Percentiles rank a stretch among this genome's conserved stretches.
Evolutionary conservation across 2,329 filamentous ascomycete species (phyloP).

Genomic region (Raffaelea albimanens): DNA sequence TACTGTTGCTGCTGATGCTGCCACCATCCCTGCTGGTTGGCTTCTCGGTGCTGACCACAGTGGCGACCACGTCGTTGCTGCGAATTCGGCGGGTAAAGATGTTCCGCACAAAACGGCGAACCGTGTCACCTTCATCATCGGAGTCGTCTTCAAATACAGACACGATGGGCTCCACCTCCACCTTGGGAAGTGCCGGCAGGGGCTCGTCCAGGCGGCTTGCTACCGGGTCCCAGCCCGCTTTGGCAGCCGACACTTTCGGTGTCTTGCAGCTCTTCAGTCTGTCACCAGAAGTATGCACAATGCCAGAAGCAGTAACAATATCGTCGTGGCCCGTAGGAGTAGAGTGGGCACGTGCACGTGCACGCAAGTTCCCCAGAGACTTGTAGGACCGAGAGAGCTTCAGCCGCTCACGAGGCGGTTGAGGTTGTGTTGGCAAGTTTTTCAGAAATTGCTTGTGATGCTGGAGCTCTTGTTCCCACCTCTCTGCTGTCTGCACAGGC

Average conservation of each 20-base stretch:
- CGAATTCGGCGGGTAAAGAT: slow-evolving; percentile 10
- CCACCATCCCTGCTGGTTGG: background rate
- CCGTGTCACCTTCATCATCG: slow-evolving; percentile 11
- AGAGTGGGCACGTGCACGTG: slow-evolving; percentile 6
- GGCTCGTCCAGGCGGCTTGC: background rate
- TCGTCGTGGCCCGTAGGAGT: background rate
- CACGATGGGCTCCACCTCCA: background rate
- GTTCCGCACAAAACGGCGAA: slow-evolving; percentile 12
- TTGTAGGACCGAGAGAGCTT: slow-evolving; percentile 7
- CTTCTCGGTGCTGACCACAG: background rate
- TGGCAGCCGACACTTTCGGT: slow-evolving; percentile 1
- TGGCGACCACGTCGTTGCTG: slow-evolving; percentile 2
- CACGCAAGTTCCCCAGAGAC: slow-evolving; percentile 12
- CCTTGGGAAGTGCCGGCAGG: background rate
- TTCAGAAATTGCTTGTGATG: slow-evolving; percentile 9
- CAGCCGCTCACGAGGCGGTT: background rate
- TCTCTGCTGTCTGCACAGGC: background rate
- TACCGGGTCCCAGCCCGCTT: slow-evolving; percentile 2
- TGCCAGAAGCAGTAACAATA: background rate
- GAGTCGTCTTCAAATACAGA: slow-evolving; percentile 14
- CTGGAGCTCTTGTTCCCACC: slow-evolving; percentile 5
- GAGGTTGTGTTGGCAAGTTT: slow-evolving; percentile 5
- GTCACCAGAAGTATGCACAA: background rate
- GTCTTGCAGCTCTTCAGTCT: background rate
- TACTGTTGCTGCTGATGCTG: background rate